These are phyloP conservation scores for Penicillium riverlandense DNA, from an alignment of 495 filamentous ascomycete genomes.

Conservation along the genomic window DNA sequence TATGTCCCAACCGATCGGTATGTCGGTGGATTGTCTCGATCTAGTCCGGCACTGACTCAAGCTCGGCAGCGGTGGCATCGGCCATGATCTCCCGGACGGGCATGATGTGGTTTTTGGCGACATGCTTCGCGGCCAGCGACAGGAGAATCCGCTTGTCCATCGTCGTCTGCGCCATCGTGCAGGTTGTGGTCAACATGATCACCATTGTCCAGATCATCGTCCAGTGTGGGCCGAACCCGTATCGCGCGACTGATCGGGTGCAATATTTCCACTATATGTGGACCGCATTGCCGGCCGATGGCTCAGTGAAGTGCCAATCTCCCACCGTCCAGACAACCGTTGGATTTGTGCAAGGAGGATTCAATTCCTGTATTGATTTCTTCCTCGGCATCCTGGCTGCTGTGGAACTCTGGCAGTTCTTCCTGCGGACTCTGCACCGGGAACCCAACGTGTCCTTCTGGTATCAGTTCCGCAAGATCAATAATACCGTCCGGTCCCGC, in stretches of 20 bases:
- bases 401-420: slow-evolving; percentile 31
- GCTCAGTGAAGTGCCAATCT: slow-evolving; percentile 27
- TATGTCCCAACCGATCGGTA: slow-evolving; percentile 20
- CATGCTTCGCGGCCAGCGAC: slow-evolving; percentile 26
- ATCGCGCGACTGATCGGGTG: slow-evolving; percentile 19
- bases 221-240: slow-evolving; percentile 32
- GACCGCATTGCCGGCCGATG: slow-evolving; percentile 26
- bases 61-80: slow-evolving; percentile 32
- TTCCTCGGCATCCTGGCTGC: slow-evolving; percentile 24
- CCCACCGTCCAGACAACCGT: slow-evolving; percentile 26
- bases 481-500: slow-evolving; percentile 19
- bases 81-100: slow-evolving; percentile 33
- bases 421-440: slow-evolving; percentile 21
- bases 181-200: slow-evolving; percentile 26
- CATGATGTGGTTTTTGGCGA: slow-evolving; percentile 34
- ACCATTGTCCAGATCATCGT: slow-evolving; percentile 29
- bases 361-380: slow-evolving; percentile 29
- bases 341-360: slow-evolving; percentile 32
- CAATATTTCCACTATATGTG: slow-evolving; percentile 37
- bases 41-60: too few relatives aligned
- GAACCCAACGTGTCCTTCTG: slow-evolving; percentile 19
- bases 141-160: slow-evolving; percentile 20
- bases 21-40: too few relatives aligned
- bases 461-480: slow-evolving; percentile 25
- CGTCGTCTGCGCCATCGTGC: slow-evolving; percentile 23